Percentiles rank a stretch among this genome's conserved stretches.
Evolutionary conservation across 2,329 filamentous ascomycete genomes (phyloP).

Genomic region (Colletotrichum salicis): DNA sequence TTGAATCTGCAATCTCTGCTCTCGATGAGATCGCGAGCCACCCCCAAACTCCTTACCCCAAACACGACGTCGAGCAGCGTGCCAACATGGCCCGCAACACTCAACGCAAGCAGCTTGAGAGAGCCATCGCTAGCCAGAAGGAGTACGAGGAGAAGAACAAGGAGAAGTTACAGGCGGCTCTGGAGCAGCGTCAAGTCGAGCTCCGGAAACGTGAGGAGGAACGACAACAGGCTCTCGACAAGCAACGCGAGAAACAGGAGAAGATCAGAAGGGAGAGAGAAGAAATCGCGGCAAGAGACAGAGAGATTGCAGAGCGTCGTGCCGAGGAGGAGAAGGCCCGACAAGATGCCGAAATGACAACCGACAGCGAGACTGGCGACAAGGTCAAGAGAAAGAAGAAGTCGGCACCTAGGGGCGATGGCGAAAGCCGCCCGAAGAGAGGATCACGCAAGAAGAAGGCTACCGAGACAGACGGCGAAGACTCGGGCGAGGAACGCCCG

Average conservation of each 20-base stretch:
- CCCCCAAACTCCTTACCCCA: constrained; percentile 84
- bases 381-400: constrained; percentile 82
- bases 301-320: constrained; percentile 76
- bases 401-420: constrained; percentile 47
- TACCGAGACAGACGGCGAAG: constrained; percentile 53
- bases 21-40: constrained; percentile 72
- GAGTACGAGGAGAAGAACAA: constrained; percentile 96
- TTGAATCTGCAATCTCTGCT: constrained; percentile 85
- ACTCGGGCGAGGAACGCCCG: constrained; percentile 60
- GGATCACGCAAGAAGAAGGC: constrained; percentile 71
- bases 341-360: constrained; percentile 82
- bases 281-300: constrained; percentile 80
- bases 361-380: constrained; percentile 84
- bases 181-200: constrained; percentile 83
- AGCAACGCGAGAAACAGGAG: constrained; percentile 78
- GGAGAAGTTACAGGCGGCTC: constrained; percentile 83
- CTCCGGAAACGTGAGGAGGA: constrained; percentile 81
- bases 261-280: constrained; percentile 89
- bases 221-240: constrained; percentile 73
- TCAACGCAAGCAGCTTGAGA: constrained; percentile 89
- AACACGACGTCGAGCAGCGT: constrained; percentile 90
- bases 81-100: constrained; percentile 98
- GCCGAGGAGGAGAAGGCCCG: constrained; percentile 75
- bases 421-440: constrained; percentile 47
- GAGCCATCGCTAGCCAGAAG: constrained; percentile 83